Conservation (phyloP, 176 grass and related monocot species). For the Raddia guianensis region DNA sequence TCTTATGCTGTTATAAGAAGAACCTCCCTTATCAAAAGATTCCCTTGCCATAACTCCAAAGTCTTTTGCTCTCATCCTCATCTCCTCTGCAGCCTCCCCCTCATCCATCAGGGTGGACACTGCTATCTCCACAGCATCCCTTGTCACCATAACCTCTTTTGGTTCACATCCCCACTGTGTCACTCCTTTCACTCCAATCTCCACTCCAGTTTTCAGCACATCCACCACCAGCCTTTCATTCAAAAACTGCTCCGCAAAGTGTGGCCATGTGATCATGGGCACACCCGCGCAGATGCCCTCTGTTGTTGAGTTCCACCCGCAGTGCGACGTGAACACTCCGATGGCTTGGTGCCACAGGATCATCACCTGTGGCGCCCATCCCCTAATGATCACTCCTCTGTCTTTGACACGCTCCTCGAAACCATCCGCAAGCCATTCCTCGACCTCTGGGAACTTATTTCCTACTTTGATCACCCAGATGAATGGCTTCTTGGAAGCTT, state of each 20-base stretch:
- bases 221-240: conserved; percentile 69
- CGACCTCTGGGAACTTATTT: conserved; percentile 46
- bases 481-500: conserved; percentile 61
- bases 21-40: conserved; percentile 60
- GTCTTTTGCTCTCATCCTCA: conserved; percentile 53
- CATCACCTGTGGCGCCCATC: conserved; percentile 67
- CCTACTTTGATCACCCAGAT: conserved; percentile 70
- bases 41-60: conserved; percentile 51
- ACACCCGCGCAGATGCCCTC: conserved; percentile 58
- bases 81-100: conserved; percentile 47
- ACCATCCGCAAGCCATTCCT: conserved; percentile 63
- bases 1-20: conserved; percentile 57
- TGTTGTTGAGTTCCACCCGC: conserved; percentile 75
- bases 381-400: conserved; percentile 53
- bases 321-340: conserved; percentile 66
- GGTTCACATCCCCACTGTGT: conserved; percentile 33
- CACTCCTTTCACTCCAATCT: conserved; percentile 44
- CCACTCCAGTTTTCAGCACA: conserved; percentile 60
- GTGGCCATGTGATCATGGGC: conserved; percentile 75
- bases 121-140: conserved; percentile 33
- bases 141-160: conserved; percentile 45
- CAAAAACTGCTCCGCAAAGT: conserved; percentile 60
- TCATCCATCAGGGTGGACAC: conserved; percentile 53
- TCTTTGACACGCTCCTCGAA: conserved; percentile 54
- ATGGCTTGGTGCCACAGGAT: conserved; percentile 65